phyloP scores from a whole-genome alignment of 2,329 filamentous ascomycete genomes.

The Didymella arachidicola region DNA sequence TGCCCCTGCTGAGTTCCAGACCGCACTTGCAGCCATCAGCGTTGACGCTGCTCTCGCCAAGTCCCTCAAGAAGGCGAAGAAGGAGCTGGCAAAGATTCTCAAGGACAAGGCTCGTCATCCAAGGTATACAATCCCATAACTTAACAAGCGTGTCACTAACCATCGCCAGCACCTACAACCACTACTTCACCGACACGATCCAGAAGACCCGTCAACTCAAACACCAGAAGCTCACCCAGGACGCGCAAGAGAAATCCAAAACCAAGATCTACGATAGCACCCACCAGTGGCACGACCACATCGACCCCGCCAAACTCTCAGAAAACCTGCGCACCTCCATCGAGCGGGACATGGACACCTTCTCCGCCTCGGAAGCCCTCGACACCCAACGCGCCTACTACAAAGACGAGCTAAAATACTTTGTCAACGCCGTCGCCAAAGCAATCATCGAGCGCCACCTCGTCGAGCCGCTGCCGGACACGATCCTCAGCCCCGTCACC shows the following conservation, averaged over 20 bases:
- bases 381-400: conserved; percentile 50
- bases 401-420: conserved; percentile 50
- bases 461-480: conserved; percentile 37
- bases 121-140: too few species aligned
- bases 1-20: not conserved
- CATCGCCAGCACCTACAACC: conserved; percentile 60
- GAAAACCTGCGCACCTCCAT: conserved; percentile 5
- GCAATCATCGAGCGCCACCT: conserved; percentile 53
- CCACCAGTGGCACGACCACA: not conserved
- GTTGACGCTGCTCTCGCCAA: not conserved
- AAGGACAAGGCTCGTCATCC: conserved; percentile 58
- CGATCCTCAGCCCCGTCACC: conserved; percentile 42
- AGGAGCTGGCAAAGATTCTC: conserved; percentile 58
- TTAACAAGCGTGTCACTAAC: too few species aligned
- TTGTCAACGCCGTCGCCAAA: conserved; percentile 46
- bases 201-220: conserved; percentile 36
- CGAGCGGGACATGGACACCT: conserved; percentile 46
- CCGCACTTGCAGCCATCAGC: not conserved
- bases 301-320: not conserved
- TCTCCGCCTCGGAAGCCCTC: conserved; percentile 47
- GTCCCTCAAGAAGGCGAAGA: conserved; percentile 44
- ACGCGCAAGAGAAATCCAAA: not conserved
- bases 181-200: conserved; percentile 46
- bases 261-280: not conserved
- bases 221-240: conserved; percentile 7